A percentile compares a stretch with the other conserved stretches of the same genome.
These are phyloP conservation scores for Amaranthus cruentus DNA, from an alignment of 148 eudicot species.

Conservation along the genomic window DNA sequence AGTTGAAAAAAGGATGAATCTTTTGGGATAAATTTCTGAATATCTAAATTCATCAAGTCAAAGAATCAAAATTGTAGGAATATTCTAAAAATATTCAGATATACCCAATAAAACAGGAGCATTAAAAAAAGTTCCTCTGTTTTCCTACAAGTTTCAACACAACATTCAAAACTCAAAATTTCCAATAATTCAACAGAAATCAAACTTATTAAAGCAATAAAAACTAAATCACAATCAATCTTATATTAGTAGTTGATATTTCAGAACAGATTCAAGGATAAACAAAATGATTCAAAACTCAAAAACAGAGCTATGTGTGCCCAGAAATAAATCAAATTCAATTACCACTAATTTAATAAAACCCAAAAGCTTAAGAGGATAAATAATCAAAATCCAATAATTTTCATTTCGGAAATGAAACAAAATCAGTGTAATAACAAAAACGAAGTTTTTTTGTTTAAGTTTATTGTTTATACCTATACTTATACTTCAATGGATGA, in stretches of 20 bases:
- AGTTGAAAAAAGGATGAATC: slow-evolving; percentile 4
- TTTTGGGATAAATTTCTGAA: slow-evolving; percentile 7
- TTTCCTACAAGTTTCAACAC: not conserved
- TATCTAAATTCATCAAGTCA: not conserved
- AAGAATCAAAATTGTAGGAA: not conserved
- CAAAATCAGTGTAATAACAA: too few relatives aligned
- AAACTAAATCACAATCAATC: not conserved
- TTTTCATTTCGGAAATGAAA: not conserved
- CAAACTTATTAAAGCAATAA: not conserved
- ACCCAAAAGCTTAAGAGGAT: too few relatives aligned
- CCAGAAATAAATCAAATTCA: too few relatives aligned
- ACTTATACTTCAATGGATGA: not conserved
- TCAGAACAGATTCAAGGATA: too few relatives aligned
- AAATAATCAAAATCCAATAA: not conserved
- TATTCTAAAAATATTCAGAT: not conserved
- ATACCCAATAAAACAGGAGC: not conserved
- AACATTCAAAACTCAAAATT: not conserved
- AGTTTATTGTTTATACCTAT: slow-evolving; percentile 6
- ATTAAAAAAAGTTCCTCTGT: not conserved
- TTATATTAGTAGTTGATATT: not conserved
- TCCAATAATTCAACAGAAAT: not conserved
- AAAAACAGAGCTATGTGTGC: too few relatives aligned
- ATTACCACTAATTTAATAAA: too few relatives aligned
- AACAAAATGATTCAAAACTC: too few relatives aligned
- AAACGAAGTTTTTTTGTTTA: too few relatives aligned